Conservation (phyloP, 768 basidiomycete genomes). For the Tremella fuciformis region DNA sequence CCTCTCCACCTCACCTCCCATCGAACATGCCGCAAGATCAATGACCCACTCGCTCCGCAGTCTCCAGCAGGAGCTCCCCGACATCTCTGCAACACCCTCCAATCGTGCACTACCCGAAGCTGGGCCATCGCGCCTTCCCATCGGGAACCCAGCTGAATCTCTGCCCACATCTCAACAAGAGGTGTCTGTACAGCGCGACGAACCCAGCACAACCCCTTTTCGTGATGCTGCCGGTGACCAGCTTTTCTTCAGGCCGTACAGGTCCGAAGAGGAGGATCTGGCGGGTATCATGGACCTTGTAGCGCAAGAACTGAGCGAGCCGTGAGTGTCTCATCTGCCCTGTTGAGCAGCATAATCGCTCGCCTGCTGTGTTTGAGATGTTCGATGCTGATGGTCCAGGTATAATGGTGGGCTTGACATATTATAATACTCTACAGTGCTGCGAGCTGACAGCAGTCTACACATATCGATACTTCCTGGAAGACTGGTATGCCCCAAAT, state of each 20-base stretch:
- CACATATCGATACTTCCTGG: constrained; percentile 93
- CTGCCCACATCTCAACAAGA: no score
- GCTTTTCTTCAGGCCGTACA: constrained; percentile 34
- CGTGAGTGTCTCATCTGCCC: constrained; percentile 50
- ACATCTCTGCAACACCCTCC: no score
- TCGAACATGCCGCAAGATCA: no score
- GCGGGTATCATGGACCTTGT: constrained; percentile 81
- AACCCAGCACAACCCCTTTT: neutral
- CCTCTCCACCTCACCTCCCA: no score
- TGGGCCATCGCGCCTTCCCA: no score
- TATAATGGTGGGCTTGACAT: constrained; percentile 35
- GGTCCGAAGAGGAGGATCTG: constrained; percentile 45
- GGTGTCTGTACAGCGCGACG: no score
- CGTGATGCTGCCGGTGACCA: constrained; percentile 17
- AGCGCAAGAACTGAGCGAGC: constrained; percentile 88
- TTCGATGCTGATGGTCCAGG: constrained; percentile 13
- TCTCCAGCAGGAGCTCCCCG: no score
- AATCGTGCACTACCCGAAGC: no score
- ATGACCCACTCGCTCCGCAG: no score
- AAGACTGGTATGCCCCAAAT: constrained; percentile 72
- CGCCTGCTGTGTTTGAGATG: no score
- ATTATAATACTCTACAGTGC: neutral
- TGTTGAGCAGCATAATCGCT: no score
- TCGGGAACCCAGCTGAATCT: no score
- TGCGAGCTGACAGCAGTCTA: constrained; percentile 55